These are phyloP conservation scores for Beta vulgaris DNA, from an alignment of 148 eudicot genomes.

Conservation along the genomic window DNA sequence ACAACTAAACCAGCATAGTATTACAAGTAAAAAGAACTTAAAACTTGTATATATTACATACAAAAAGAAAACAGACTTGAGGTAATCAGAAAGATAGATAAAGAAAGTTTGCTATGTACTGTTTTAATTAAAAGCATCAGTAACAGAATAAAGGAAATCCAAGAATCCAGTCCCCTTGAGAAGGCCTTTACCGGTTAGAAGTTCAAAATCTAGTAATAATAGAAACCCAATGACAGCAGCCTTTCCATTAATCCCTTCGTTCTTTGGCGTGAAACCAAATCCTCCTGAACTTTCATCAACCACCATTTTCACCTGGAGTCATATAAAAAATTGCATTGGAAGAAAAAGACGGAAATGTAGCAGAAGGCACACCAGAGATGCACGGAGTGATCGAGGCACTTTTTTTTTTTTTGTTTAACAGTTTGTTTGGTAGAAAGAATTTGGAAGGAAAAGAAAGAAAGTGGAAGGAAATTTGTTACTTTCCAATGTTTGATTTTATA, in stretches of 20 bases:
- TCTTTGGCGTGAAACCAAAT: constrained; percentile 75
- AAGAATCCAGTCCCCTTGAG: constrained; percentile 96
- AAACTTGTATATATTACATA: neutral
- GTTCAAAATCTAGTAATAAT: constrained; percentile 84
- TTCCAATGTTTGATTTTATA: no score
- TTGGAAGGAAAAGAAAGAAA: no score
- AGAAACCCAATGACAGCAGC: constrained; percentile 94
- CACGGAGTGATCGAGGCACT: no score
- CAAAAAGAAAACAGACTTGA: neutral
- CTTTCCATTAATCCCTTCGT: constrained; percentile 86
- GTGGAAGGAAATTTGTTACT: no score
- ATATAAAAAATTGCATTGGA: neutral
- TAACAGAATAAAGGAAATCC: constrained; percentile 78
- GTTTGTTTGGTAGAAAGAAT: no score
- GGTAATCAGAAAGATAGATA: constrained; percentile 2
- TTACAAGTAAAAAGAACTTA: neutral
- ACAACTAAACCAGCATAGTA: neutral
- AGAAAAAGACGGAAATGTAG: neutral
- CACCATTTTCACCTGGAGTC: constrained; percentile 78
- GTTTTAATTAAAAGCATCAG: constrained; percentile 61
- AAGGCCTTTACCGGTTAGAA: constrained; percentile 89
- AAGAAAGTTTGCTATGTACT: neutral
- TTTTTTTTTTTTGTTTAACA: no score
- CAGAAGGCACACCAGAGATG: neutral
- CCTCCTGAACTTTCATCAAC: constrained; percentile 73